phyloP scores from a whole-genome alignment of 2,329 filamentous ascomycete species.

The Exserohilum turcica region DNA sequence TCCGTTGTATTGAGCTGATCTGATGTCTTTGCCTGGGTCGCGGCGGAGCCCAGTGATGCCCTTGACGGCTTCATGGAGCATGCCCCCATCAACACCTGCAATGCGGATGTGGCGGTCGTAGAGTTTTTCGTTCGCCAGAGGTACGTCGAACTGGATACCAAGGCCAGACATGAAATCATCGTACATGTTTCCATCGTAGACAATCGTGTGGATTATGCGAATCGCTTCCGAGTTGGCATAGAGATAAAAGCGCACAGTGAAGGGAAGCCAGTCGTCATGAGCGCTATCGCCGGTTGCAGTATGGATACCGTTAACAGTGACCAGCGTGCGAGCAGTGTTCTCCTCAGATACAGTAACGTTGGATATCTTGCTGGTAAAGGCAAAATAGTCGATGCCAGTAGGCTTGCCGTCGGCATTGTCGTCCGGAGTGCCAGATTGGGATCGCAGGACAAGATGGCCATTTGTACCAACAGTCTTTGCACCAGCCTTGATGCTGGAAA shows the following conservation, averaged over 20 bases:
- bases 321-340: conserved; percentile 52
- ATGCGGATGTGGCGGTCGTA: conserved; percentile 66
- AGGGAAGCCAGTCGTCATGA: conserved; percentile 60
- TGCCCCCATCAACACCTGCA: conserved; percentile 60
- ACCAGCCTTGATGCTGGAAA: conserved; percentile 37
- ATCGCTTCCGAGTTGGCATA: conserved; percentile 63
- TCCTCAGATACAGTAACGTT: conserved; percentile 57
- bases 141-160: conserved; percentile 62
- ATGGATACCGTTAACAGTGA: conserved; percentile 54
- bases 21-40: conserved; percentile 59
- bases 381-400: conserved; percentile 49
- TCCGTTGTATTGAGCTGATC: conserved; percentile 58
- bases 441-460: conserved; percentile 56
- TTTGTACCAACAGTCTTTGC: conserved; percentile 52
- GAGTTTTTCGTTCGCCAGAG: conserved; percentile 57
- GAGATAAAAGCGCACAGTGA: conserved; percentile 62
- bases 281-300: conserved; percentile 25
- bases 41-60: conserved; percentile 64
- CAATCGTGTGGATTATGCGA: conserved; percentile 60
- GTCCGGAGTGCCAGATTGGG: conserved; percentile 55
- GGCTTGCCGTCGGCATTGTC: conserved; percentile 46
- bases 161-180: conserved; percentile 61
- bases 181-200: conserved; percentile 58
- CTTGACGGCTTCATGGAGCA: conserved; percentile 64
- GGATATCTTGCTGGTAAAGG: conserved; percentile 58